Percentiles rank a stretch among this genome's conserved stretches.
Evolutionary conservation across 371 early-diverging fungal species (phyloP).

Genomic region (Coemansia sp.): DNA sequence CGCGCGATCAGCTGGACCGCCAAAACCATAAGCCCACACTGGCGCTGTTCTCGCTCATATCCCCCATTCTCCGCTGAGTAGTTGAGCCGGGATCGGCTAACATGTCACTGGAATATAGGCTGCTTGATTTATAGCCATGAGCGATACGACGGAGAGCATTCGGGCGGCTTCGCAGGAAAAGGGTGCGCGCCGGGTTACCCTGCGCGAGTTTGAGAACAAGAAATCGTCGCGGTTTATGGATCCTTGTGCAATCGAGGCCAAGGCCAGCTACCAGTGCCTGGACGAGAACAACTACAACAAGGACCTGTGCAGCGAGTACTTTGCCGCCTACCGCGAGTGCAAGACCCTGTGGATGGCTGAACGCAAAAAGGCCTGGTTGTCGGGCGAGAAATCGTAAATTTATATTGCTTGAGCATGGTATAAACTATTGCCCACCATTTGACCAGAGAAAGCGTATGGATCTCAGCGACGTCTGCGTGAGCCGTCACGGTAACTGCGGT

Average conservation of each 20-base stretch:
- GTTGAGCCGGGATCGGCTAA: too few species aligned
- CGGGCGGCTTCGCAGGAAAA: slow-evolving; percentile 23
- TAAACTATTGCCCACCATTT: too few species aligned
- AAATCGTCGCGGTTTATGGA: slow-evolving; percentile 49
- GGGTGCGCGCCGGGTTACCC: slow-evolving; percentile 35
- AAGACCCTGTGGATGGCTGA: slow-evolving; percentile 49
- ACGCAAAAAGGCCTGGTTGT: not conserved
- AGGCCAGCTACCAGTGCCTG: slow-evolving; percentile 47
- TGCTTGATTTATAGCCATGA: not conserved
- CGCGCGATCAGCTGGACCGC: too few species aligned
- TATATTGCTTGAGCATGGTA: too few species aligned
- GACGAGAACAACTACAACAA: slow-evolving; percentile 49
- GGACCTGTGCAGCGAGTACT: slow-evolving; percentile 33
- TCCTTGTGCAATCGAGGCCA: slow-evolving; percentile 52
- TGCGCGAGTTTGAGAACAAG: slow-evolving; percentile 48
- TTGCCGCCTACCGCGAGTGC: slow-evolving; percentile 50
- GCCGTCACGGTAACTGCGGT: slow-evolving; percentile 26
- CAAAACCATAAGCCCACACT: too few species aligned
- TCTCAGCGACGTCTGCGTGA: slow-evolving; percentile 35
- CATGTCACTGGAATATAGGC: too few species aligned
- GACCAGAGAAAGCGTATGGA: not conserved
- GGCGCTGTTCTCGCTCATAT: too few species aligned
- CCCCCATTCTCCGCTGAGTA: too few species aligned
- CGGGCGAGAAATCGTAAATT: too few species aligned
- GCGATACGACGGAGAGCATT: slow-evolving; percentile 22